These are phyloP conservation scores for Tulasnella sp. DNA, from an alignment of 768 basidiomycete genomes.

Conservation along the genomic window DNA sequence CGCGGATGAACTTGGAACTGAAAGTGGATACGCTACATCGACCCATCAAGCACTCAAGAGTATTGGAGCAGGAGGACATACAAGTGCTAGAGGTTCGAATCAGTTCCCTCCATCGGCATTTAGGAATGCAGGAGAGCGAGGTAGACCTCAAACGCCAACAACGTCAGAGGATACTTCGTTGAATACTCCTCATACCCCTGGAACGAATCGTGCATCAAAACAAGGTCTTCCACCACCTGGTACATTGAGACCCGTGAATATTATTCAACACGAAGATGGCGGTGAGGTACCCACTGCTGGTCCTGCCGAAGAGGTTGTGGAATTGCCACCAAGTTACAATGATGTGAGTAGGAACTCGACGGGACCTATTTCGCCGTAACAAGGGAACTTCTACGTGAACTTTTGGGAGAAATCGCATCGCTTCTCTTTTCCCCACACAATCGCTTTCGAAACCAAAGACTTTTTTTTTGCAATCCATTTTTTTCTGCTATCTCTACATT, in stretches of 20 bases:
- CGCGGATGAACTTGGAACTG: too few species aligned
- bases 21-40: too few species aligned
- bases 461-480: too few species aligned
- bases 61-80: too few species aligned
- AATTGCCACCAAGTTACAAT: slow-evolving; percentile 16
- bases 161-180: slow-evolving; percentile 4
- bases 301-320: slow-evolving; percentile 13
- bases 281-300: not conserved
- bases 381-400: too few species aligned
- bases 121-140: not conserved
- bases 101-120: not conserved
- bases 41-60: too few species aligned
- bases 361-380: not conserved
- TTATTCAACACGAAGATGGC: slow-evolving; percentile 17
- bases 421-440: too few species aligned
- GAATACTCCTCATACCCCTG: not conserved
- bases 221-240: slow-evolving; percentile 7
- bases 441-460: too few species aligned
- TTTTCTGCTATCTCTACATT: too few species aligned
- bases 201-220: not conserved
- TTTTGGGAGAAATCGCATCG: too few species aligned
- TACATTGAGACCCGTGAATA: slow-evolving; percentile 16
- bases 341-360: slow-evolving; percentile 7
- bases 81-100: too few species aligned
- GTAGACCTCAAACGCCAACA: slow-evolving; percentile 4